Evolutionary conservation across 345 rosid genomes (phyloP).

Genomic region (Eucalyptus pauciflora): DNA sequence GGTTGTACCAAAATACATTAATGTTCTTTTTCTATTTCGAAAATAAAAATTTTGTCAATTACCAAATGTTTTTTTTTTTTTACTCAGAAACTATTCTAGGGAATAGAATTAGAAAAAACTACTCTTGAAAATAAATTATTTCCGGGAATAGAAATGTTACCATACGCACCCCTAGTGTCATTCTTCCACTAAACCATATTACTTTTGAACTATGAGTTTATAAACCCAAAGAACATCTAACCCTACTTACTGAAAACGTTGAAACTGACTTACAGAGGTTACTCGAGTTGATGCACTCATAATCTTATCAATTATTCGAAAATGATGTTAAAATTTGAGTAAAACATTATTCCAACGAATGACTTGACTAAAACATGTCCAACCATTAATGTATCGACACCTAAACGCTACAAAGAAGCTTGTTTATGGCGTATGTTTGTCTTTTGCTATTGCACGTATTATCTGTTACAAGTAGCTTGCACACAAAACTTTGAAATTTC

Average conservation of each 20-base stretch:
- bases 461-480: background rate
- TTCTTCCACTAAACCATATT: too few relatives aligned
- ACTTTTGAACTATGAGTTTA: background rate
- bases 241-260: background rate
- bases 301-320: background rate
- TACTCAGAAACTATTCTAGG: too few relatives aligned
- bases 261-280: rapidly evolving
- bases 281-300: rapidly evolving
- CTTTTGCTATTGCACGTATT: too few relatives aligned
- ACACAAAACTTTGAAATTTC: background rate
- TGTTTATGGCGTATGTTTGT: background rate
- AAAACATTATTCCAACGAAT: too few relatives aligned
- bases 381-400: rapidly evolving
- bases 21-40: too few relatives aligned
- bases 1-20: too few relatives aligned
- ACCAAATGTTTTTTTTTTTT: too few relatives aligned
- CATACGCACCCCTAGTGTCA: too few relatives aligned
- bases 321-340: background rate
- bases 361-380: background rate
- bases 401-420: background rate
- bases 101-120: too few relatives aligned
- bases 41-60: too few relatives aligned
- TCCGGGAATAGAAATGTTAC: rapidly evolving
- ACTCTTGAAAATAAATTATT: too few relatives aligned
- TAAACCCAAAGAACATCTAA: too few relatives aligned